These are phyloP conservation scores for Sonneratia caseolaris DNA, from an alignment of 345 rosid species.

Conservation along the genomic window DNA sequence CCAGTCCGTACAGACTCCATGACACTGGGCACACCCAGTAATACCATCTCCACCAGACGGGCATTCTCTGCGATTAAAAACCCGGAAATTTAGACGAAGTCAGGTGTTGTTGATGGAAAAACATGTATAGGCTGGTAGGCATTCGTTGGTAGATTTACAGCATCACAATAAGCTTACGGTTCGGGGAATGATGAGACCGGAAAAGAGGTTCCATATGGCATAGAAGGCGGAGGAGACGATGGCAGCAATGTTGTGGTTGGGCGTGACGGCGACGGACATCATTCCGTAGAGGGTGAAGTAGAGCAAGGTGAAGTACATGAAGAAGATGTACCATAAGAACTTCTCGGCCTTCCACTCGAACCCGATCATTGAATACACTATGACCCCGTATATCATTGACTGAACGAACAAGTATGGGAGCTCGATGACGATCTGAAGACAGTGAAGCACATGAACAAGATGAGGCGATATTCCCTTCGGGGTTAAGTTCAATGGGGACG, in stretches of 20 bases:
- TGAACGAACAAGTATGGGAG: constrained; percentile 41
- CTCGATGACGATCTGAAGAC: constrained; percentile 40
- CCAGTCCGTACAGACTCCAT: constrained; percentile 50
- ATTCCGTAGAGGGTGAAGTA: constrained; percentile 60
- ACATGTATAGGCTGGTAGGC: neutral
- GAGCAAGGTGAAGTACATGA: constrained; percentile 49
- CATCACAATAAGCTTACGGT: constrained; percentile 17
- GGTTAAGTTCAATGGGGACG: too few relatives aligned
- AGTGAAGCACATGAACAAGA: neutral
- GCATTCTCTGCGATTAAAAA: constrained; percentile 35
- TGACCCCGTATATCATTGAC: constrained; percentile 34
- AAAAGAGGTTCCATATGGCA: constrained; percentile 50
- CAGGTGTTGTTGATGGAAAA: neutral
- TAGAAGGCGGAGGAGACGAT: constrained; percentile 39
- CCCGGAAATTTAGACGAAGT: neutral
- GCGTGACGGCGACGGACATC: constrained; percentile 58
- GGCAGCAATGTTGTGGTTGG: constrained; percentile 44
- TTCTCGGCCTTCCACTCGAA: constrained; percentile 39
- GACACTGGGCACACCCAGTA: constrained; percentile 44
- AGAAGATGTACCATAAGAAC: constrained; percentile 53
- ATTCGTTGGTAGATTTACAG: neutral
- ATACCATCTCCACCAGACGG: constrained; percentile 73
- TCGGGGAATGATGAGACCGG: constrained; percentile 49
- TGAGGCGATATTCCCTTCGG: too few relatives aligned
- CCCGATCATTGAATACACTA: constrained; percentile 54